These are phyloP conservation scores for Byssochlamys sp. DNA, from an alignment of 2,329 filamentous ascomycete genomes.

Conservation along the genomic window DNA sequence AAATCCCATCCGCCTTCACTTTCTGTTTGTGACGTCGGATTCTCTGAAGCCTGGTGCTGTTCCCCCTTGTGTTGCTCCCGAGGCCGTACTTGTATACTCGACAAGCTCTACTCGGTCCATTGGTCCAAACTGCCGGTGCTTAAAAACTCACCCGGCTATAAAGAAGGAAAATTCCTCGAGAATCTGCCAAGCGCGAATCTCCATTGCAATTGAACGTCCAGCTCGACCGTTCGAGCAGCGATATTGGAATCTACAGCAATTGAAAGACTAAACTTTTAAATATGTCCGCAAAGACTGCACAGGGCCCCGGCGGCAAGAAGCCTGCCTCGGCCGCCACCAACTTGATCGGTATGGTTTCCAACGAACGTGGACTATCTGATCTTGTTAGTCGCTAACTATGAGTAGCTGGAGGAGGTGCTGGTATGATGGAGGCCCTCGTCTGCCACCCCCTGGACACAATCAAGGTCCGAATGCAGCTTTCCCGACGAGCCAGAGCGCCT, in stretches of 20 bases:
- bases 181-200: neutral
- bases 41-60: neutral
- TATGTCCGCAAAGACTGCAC: slow-evolving; percentile 53
- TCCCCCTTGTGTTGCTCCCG: neutral
- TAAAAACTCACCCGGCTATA: neutral
- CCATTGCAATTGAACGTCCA: neutral
- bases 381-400: slow-evolving; percentile 13
- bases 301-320: slow-evolving; percentile 56
- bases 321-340: slow-evolving; percentile 80
- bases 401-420: slow-evolving; percentile 83
- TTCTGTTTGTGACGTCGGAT: neutral
- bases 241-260: neutral
- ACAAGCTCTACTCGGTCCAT: neutral
- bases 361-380: slow-evolving; percentile 3
- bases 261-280: slow-evolving; percentile 8
- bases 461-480: slow-evolving; percentile 99
- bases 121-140: neutral
- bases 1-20: neutral
- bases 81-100: neutral
- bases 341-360: slow-evolving; percentile 61
- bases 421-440: slow-evolving; percentile 96
- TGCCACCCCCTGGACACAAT: slow-evolving; percentile 95
- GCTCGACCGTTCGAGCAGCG: neutral
- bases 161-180: neutral
- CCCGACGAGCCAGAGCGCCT: slow-evolving; percentile 68